phyloP scores from a whole-genome alignment of 225 moss, liverwort and hornwort genomes.

The Polytrichum formosum region DNA sequence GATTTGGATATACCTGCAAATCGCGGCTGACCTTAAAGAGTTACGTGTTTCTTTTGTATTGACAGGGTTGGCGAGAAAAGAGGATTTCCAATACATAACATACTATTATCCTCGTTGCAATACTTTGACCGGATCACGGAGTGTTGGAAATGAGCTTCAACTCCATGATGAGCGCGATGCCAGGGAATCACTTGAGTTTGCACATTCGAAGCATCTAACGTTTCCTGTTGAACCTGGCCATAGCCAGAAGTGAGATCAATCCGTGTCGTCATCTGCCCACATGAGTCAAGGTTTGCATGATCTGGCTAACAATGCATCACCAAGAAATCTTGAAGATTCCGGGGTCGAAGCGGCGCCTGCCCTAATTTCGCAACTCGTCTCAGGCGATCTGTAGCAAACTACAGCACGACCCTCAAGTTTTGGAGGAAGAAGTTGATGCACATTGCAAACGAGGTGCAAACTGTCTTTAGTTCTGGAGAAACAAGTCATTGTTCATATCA shows the following conservation, averaged over 20 bases:
- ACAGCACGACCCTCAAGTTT: slow-evolving; percentile 6
- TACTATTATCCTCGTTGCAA: slow-evolving; percentile 89
- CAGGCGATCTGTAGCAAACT: slow-evolving; percentile 29
- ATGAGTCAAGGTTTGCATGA: not conserved
- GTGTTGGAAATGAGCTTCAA: slow-evolving; percentile 36
- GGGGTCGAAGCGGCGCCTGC: slow-evolving; percentile 15
- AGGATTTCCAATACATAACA: slow-evolving; percentile 85
- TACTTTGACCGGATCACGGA: slow-evolving; percentile 60
- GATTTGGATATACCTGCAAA: too few relatives aligned
- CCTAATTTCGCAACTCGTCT: slow-evolving; percentile 35
- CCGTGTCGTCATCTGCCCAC: not conserved
- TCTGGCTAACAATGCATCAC: not conserved
- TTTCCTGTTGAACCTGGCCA: too few relatives aligned
- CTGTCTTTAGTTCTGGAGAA: not conserved
- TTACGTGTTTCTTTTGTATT: not conserved
- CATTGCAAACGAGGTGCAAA: slow-evolving; percentile 11
- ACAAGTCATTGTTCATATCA: not conserved
- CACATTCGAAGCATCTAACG: slow-evolving; percentile 6
- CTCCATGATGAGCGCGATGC: slow-evolving; percentile 26
- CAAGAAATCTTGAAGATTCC: slow-evolving; percentile 5
- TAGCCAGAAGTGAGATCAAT: slow-evolving; percentile 13
- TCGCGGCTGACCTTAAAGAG: too few relatives aligned
- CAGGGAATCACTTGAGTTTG: slow-evolving; percentile 18
- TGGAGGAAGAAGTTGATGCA: slow-evolving; percentile 30
- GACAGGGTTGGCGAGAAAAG: slow-evolving; percentile 95